Conservation (phyloP, 2,329 filamentous ascomycete genomes). For the Xylariaceae sp. region DNA sequence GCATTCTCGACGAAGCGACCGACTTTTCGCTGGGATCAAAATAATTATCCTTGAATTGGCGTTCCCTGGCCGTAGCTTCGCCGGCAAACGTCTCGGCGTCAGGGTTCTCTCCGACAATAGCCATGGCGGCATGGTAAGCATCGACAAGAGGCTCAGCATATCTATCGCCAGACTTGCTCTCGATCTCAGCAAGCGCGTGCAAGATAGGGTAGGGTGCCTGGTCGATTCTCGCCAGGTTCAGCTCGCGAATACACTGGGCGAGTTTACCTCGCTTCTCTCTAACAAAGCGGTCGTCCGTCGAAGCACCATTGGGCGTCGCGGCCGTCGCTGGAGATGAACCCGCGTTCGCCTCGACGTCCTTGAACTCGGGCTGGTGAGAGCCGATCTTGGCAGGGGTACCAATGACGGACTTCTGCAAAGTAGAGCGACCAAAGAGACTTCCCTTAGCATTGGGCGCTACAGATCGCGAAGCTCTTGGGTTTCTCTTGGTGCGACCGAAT, state of each 20-base stretch:
- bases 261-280: slow-evolving; percentile 82
- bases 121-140: slow-evolving; percentile 74
- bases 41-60: slow-evolving; percentile 72
- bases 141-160: slow-evolving; percentile 71
- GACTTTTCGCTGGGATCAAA: slow-evolving; percentile 68
- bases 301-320: slow-evolving; percentile 38
- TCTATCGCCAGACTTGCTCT: slow-evolving; percentile 63
- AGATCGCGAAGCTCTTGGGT: slow-evolving; percentile 36
- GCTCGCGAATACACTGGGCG: slow-evolving; percentile 68
- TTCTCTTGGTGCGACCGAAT: slow-evolving; percentile 56
- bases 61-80: slow-evolving; percentile 63
- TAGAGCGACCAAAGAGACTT: slow-evolving; percentile 60
- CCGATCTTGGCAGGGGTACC: slow-evolving; percentile 69
- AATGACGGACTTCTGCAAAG: slow-evolving; percentile 78
- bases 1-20: slow-evolving; percentile 57
- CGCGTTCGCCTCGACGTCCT: slow-evolving; percentile 59
- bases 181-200: slow-evolving; percentile 68
- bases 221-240: slow-evolving; percentile 68
- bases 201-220: slow-evolving; percentile 67
- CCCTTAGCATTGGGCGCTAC: slow-evolving; percentile 38
- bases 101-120: slow-evolving; percentile 69
- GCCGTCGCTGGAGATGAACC: slow-evolving; percentile 42
- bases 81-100: slow-evolving; percentile 54
- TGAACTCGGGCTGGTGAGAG: slow-evolving; percentile 59
- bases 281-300: slow-evolving; percentile 68